Percentiles rank a stretch among this genome's conserved stretches.
phyloP scores from a whole-genome alignment of 1,284 basidiomycete species.

The Ganoderma meredithae region DNA sequence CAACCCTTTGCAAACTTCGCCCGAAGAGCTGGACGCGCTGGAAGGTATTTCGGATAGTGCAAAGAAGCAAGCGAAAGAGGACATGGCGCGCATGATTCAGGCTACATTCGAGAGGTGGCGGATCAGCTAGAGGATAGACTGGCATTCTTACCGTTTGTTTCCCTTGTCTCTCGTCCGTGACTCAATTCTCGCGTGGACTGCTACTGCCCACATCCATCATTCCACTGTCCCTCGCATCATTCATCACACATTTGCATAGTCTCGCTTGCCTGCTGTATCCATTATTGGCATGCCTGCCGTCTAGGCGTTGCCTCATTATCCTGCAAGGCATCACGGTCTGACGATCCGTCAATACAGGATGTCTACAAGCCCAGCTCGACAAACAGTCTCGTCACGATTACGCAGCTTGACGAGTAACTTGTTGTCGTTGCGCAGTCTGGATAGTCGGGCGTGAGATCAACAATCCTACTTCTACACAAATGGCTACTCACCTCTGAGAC shows the following conservation, averaged over 20 bases:
- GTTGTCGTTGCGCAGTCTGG: slow-evolving; percentile 4
- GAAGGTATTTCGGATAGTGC: slow-evolving; percentile 81
- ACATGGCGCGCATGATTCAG: slow-evolving; percentile 74
- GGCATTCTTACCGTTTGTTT: neutral
- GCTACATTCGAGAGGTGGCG: slow-evolving; percentile 79
- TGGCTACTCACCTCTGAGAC: slow-evolving; percentile 51
- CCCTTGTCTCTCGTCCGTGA: neutral
- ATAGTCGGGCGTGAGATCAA: neutral
- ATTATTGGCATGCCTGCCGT: neutral
- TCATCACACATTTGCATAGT: slow-evolving; percentile 12
- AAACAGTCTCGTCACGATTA: slow-evolving; percentile 36
- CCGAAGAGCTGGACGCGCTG: slow-evolving; percentile 70
- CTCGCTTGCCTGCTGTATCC: slow-evolving; percentile 11
- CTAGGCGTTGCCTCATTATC: neutral
- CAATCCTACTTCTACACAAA: neutral
- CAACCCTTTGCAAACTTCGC: slow-evolving; percentile 75
- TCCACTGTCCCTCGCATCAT: slow-evolving; percentile 1
- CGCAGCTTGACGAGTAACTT: slow-evolving; percentile 31
- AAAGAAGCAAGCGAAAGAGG: slow-evolving; percentile 79
- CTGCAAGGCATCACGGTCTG: neutral
- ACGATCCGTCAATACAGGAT: slow-evolving; percentile 7
- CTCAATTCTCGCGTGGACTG: slow-evolving; percentile 8
- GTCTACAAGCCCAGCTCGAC: slow-evolving; percentile 47
- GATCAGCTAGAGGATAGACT: slow-evolving; percentile 42
- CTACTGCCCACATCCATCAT: slow-evolving; percentile 9